Conservation (phyloP, 2,329 filamentous ascomycete species). For the Colletotrichum tropicicola region DNA sequence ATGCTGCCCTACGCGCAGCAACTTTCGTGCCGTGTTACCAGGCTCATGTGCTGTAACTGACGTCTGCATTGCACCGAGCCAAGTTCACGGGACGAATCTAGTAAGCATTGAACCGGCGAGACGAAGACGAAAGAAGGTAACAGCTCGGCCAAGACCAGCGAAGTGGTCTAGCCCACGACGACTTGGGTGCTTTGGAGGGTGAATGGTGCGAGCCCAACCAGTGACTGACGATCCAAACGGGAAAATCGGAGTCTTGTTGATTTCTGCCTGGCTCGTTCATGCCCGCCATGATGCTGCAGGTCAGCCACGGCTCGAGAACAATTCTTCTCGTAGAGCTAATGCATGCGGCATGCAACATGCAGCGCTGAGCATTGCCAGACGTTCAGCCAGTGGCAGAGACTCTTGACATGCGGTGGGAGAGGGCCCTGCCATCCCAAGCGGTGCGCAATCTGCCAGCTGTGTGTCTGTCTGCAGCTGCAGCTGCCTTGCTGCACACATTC, state of each 20-base stretch:
- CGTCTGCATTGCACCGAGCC: neutral
- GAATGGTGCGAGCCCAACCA: neutral
- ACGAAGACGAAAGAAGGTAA: neutral
- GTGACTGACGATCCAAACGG: neutral
- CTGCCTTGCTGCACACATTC: neutral
- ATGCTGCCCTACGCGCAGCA: neutral
- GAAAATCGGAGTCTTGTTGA: neutral
- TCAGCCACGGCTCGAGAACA: neutral
- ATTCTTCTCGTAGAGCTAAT: slow-evolving; percentile 6
- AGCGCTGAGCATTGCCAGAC: slow-evolving; percentile 9
- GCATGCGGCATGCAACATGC: slow-evolving; percentile 21
- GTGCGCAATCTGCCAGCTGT: neutral
- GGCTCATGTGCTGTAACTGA: neutral
- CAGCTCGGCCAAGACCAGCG: neutral
- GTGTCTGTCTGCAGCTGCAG: neutral
- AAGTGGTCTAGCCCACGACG: neutral
- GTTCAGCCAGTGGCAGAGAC: neutral
- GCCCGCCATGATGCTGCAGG: slow-evolving; percentile 1
- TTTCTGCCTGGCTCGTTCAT: neutral
- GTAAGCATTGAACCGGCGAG: neutral
- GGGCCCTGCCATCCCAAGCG: neutral
- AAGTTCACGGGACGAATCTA: neutral
- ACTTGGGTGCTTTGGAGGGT: too few relatives aligned
- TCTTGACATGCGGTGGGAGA: neutral
- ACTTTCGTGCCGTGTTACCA: neutral